These are phyloP conservation scores for Polychytrium aggregatum DNA, from an alignment of 192 early-diverging fungal genomes.

Conservation along the genomic window DNA sequence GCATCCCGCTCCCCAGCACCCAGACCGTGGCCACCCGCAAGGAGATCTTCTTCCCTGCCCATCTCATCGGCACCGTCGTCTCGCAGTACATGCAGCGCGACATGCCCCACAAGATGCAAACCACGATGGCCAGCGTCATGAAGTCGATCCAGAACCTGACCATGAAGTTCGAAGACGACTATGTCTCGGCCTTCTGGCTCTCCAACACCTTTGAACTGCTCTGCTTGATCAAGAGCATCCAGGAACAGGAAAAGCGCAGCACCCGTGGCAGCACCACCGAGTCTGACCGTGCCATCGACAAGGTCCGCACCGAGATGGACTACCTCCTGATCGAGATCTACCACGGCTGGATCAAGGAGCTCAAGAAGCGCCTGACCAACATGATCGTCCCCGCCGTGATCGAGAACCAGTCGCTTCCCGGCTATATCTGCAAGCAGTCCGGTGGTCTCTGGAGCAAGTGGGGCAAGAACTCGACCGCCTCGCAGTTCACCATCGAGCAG, in stretches of 20 bases:
- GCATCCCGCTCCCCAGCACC: conserved; percentile 75
- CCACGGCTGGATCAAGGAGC: conserved; percentile 96
- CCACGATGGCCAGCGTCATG: conserved; percentile 79
- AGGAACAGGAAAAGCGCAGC: conserved; percentile 38
- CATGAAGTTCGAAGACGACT: conserved; percentile 68
- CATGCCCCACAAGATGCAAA: conserved; percentile 68
- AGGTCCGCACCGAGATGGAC: conserved; percentile 82
- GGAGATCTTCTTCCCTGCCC: conserved; percentile 94
- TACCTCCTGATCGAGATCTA: conserved; percentile 88
- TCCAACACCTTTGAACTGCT: conserved; percentile 93
- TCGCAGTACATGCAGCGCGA: conserved; percentile 82
- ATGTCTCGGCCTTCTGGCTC: conserved; percentile 90
- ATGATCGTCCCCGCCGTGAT: conserved; percentile 95
- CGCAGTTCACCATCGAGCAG: conserved; percentile 91
- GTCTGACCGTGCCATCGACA: conserved; percentile 68
- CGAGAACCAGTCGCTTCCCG: conserved; percentile 88
- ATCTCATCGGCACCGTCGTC: conserved; percentile 74
- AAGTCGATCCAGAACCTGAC: conserved; percentile 41
- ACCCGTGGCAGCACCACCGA: conserved; percentile 1
- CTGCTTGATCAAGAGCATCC: conserved; percentile 69
- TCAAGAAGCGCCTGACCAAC: conserved; percentile 88
- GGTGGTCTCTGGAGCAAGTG: conserved; percentile 85
- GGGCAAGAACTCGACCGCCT: conserved; percentile 58
- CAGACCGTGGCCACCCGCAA: conserved; percentile 64
- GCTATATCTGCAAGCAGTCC: conserved; percentile 83